Percentiles rank a stretch among this genome's conserved stretches.
phyloP scores from a whole-genome alignment of 192 early-diverging fungal species.

The Rhizophagus sp. region DNA sequence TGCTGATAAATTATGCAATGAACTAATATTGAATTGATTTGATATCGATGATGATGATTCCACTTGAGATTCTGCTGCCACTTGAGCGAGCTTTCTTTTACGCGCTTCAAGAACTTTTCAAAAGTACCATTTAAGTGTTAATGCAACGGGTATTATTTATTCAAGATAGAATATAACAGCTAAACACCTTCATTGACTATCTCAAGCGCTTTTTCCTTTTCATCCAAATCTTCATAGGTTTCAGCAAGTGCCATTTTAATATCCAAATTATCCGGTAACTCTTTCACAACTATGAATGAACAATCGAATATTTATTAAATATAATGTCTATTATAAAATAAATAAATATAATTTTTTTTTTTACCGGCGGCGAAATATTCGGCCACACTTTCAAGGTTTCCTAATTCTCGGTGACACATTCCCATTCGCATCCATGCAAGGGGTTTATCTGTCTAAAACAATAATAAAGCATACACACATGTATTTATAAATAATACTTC shows the following conservation, averaged over 20 bases:
- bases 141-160: background rate
- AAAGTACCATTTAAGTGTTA: background rate
- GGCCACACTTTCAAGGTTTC: slow-evolving; percentile 58
- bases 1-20: background rate
- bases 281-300: slow-evolving; percentile 48
- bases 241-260: slow-evolving; percentile 68
- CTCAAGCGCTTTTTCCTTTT: slow-evolving; percentile 50
- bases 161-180: background rate
- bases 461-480: background rate
- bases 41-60: background rate
- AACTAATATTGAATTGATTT: background rate
- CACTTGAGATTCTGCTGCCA: background rate
- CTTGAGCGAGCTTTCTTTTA: background rate
- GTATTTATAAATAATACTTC: too few species aligned
- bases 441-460: slow-evolving; percentile 13
- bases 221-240: slow-evolving; percentile 73
- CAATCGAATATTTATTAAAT: background rate
- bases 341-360: background rate
- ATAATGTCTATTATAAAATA: background rate
- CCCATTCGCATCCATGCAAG: slow-evolving; percentile 53
- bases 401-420: slow-evolving; percentile 64
- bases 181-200: slow-evolving; percentile 50
- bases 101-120: background rate
- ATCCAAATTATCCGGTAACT: slow-evolving; percentile 63
- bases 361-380: slow-evolving; percentile 60